These are phyloP conservation scores for Coniochaeta ligniaria DNA, from an alignment of 2,329 filamentous ascomycete genomes.

Conservation along the genomic window DNA sequence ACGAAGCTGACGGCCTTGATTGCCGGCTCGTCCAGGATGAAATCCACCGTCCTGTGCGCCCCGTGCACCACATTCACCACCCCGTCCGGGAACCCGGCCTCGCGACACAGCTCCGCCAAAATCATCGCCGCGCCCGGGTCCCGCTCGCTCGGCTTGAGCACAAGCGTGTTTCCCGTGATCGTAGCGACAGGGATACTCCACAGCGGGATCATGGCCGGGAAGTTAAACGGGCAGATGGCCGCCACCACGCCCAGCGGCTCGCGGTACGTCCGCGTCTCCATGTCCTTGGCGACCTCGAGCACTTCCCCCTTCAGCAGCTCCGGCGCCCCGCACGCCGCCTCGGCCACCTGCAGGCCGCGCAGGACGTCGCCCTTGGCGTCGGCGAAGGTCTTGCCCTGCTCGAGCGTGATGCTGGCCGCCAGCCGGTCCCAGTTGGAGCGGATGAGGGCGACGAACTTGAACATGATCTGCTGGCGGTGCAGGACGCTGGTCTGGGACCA, in stretches of 20 bases:
- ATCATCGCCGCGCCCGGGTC: constrained; percentile 84
- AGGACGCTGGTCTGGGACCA: constrained; percentile 70
- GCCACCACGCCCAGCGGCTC: constrained; percentile 77
- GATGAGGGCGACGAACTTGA: constrained; percentile 74
- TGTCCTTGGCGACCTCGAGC: constrained; percentile 80
- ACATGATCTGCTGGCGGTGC: constrained; percentile 76
- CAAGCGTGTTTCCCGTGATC: constrained; percentile 74
- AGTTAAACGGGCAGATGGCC: constrained; percentile 86
- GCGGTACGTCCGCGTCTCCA: constrained; percentile 78
- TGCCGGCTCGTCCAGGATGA: constrained; percentile 75
- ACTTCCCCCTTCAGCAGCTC: constrained; percentile 79
- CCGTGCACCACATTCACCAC: constrained; percentile 82
- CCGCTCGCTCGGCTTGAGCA: constrained; percentile 81
- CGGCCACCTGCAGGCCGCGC: constrained; percentile 75
- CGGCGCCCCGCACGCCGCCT: constrained; percentile 73
- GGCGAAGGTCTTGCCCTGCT: constrained; percentile 84
- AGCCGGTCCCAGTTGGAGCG: constrained; percentile 79
- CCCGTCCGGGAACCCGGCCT: constrained; percentile 75
- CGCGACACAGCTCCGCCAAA: constrained; percentile 68
- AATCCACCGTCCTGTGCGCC: constrained; percentile 73
- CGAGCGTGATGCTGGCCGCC: constrained; percentile 77
- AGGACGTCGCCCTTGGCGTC: constrained; percentile 79
- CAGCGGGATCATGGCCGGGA: constrained; percentile 88
- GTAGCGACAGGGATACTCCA: constrained; percentile 85
- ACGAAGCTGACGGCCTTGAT: constrained; percentile 88